Conservation (phyloP, 345 rosid species). For the Hibiscus mutabilis region DNA sequence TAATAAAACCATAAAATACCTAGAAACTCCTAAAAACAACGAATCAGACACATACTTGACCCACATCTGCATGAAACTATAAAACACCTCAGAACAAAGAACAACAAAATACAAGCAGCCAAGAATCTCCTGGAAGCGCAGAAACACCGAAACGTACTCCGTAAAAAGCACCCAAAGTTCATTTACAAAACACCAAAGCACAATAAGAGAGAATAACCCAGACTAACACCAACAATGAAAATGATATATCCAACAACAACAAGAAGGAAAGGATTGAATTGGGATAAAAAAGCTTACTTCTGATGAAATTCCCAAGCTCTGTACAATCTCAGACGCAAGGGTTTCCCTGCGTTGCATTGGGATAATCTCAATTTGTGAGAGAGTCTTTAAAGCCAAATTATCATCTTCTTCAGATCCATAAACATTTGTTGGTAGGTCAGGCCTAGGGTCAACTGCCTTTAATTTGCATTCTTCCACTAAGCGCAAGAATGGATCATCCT, state of each 20-base stretch:
- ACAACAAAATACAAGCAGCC: too few species aligned
- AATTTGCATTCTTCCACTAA: slow-evolving; percentile 78
- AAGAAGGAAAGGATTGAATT: neutral
- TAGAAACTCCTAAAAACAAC: too few species aligned
- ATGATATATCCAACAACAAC: neutral
- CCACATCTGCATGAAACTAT: too few species aligned
- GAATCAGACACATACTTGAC: too few species aligned
- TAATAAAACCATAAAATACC: too few species aligned
- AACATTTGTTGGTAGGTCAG: slow-evolving; percentile 26
- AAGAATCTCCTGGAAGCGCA: too few species aligned
- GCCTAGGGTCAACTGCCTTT: slow-evolving; percentile 33
- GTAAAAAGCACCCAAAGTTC: too few species aligned
- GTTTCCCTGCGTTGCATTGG: slow-evolving; percentile 55
- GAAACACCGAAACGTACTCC: too few species aligned
- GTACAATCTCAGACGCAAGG: slow-evolving; percentile 61
- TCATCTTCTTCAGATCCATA: slow-evolving; percentile 80
- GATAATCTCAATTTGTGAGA: slow-evolving; percentile 44
- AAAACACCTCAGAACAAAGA: too few species aligned
- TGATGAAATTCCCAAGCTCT: slow-evolving; percentile 52
- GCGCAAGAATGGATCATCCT: slow-evolving; percentile 80
- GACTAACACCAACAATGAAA: neutral
- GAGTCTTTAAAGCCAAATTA: slow-evolving; percentile 45
- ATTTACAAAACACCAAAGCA: too few species aligned
- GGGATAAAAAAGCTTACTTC: slow-evolving; percentile 37
- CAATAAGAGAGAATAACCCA: too few species aligned